Evolutionary conservation across 2,329 filamentous ascomycete species (phyloP).

Genomic region (Penicillium psychrosexuale): DNA sequence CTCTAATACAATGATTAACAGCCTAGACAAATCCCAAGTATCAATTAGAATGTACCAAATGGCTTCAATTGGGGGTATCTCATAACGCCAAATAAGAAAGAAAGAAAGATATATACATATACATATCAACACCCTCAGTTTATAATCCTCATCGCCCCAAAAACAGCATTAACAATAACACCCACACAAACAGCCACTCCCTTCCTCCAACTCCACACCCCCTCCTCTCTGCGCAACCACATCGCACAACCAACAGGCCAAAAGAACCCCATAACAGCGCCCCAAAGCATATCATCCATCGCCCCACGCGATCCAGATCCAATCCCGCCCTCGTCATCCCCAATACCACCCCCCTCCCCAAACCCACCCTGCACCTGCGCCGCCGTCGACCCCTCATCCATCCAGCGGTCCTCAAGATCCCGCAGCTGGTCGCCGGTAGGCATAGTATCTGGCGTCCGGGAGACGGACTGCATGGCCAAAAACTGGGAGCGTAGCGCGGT

Average conservation of each 20-base stretch:
- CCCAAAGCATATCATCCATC: slow-evolving; percentile 82
- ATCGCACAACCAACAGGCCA: slow-evolving; percentile 84
- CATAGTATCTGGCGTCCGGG: slow-evolving; percentile 85
- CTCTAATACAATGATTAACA: slow-evolving; percentile 1
- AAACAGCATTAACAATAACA: slow-evolving; percentile 71
- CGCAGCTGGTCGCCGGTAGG: slow-evolving; percentile 73
- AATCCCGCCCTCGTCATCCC: slow-evolving; percentile 43
- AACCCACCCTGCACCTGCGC: slow-evolving; percentile 38
- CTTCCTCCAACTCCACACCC: slow-evolving; percentile 79
- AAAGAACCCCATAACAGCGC: slow-evolving; percentile 88
- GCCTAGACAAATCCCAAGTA: neutral
- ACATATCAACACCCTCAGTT: slow-evolving; percentile 27
- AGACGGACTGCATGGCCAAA: slow-evolving; percentile 74
- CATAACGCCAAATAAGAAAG: slow-evolving; percentile 6
- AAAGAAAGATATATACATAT: neutral
- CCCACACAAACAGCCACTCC: slow-evolving; percentile 85
- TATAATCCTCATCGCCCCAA: slow-evolving; percentile 66
- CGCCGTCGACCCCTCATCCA: slow-evolving; percentile 60
- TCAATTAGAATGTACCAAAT: neutral
- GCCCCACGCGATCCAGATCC: slow-evolving; percentile 50
- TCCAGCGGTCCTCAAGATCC: slow-evolving; percentile 83
- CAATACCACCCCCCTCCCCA: slow-evolving; percentile 41
- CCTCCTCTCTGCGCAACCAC: slow-evolving; percentile 83
- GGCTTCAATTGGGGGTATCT: slow-evolving; percentile 20
- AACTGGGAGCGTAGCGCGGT: slow-evolving; percentile 85